Conservation (phyloP, 2,329 filamentous ascomycete species). For the Teratosphaeriaceae sp. region DNA sequence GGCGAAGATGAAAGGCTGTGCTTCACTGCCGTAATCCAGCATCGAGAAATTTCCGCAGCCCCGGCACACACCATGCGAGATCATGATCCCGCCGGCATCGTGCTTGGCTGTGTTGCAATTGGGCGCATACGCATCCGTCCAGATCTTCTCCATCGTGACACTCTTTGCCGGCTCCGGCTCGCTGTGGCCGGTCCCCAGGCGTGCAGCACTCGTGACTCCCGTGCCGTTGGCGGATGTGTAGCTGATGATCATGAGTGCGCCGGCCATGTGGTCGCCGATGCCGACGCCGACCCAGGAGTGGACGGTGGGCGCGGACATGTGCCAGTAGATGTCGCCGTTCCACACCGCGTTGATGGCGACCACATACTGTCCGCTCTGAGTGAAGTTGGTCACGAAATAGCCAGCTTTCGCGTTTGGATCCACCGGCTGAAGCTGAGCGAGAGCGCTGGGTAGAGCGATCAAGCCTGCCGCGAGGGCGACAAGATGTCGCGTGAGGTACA, state of each 20-base stretch:
- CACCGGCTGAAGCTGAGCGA: neutral
- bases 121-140: slow-evolving; percentile 28
- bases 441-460: neutral
- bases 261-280: slow-evolving; percentile 37
- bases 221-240: slow-evolving; percentile 30
- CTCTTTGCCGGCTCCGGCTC: slow-evolving; percentile 30
- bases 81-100: slow-evolving; percentile 5
- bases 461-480: neutral
- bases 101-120: slow-evolving; percentile 17
- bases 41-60: slow-evolving; percentile 34
- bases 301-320: slow-evolving; percentile 27
- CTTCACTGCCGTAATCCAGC: slow-evolving; percentile 26
- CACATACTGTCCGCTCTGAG: slow-evolving; percentile 14
- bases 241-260: slow-evolving; percentile 39
- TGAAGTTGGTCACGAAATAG: slow-evolving; percentile 19
- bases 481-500: too few relatives aligned
- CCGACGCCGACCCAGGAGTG: slow-evolving; percentile 41
- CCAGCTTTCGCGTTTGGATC: slow-evolving; percentile 16
- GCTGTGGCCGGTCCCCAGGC: slow-evolving; percentile 27
- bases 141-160: slow-evolving; percentile 26
- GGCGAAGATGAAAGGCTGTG: slow-evolving; percentile 37
- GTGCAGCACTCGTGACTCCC: slow-evolving; percentile 34
- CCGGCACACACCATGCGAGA: slow-evolving; percentile 32
- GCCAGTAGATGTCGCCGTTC: slow-evolving; percentile 25
- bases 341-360: slow-evolving; percentile 21